Evolutionary conservation across 345 rosid genomes (phyloP).

Genomic region (Syzygium grande): DNA sequence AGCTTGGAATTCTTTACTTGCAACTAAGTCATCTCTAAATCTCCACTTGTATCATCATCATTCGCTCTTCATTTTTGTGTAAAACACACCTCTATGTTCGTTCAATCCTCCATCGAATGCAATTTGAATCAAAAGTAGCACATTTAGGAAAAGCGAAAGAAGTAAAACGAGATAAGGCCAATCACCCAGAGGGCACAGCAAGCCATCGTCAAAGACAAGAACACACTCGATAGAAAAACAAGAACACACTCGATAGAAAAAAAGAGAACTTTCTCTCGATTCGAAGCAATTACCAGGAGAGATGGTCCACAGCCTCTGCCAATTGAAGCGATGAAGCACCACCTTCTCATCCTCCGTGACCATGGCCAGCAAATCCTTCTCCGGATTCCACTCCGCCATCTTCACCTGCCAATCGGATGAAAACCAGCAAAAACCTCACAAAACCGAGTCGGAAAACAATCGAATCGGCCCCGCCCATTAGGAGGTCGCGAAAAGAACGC

Average conservation of each 20-base stretch:
- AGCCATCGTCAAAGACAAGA: background rate
- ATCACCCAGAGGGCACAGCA: background rate
- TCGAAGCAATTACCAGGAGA: background rate
- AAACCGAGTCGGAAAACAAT: background rate
- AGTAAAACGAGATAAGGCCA: background rate
- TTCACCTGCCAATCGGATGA: background rate
- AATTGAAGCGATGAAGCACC: background rate
- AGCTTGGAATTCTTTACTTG: background rate
- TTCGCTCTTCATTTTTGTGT: background rate
- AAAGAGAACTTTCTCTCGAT: background rate
- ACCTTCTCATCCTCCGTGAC: background rate
- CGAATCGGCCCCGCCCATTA: too few relatives aligned
- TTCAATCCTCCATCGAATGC: background rate
- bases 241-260: background rate
- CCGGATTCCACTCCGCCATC: background rate
- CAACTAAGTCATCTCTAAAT: background rate
- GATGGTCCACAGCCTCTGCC: background rate
- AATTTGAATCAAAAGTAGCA: background rate
- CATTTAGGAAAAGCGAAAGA: too few relatives aligned
- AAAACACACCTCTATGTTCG: background rate
- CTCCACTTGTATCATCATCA: background rate
- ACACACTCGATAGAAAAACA: background rate
- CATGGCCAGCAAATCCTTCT: background rate
- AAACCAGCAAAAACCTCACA: background rate
- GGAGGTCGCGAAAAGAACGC: background rate